A percentile compares a stretch with the other conserved stretches of the same genome.
These are phyloP conservation scores for Chenopodium berlandieri DNA, from an alignment of 148 eudicot genomes.

Conservation along the genomic window DNA sequence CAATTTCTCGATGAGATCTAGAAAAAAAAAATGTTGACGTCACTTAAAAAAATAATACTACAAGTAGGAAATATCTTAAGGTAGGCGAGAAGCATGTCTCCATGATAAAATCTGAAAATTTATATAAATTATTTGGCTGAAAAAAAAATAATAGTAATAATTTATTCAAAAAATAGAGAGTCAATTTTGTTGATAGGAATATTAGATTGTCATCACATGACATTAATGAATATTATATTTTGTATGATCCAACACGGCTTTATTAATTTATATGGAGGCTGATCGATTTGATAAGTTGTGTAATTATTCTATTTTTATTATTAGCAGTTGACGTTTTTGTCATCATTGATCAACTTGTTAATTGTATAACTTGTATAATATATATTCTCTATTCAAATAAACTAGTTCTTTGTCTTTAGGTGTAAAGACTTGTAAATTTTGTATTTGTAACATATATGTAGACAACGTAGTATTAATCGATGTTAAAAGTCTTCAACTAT, in stretches of 20 bases:
- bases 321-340: slow-evolving; percentile 2
- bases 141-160: too few relatives aligned
- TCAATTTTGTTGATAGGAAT: neutral
- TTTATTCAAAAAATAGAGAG: neutral
- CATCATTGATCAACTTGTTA: slow-evolving; percentile 4
- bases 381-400: too few relatives aligned
- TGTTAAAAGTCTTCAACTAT: too few relatives aligned
- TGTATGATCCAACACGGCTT: neutral
- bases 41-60: neutral
- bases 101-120: too few relatives aligned
- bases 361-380: neutral
- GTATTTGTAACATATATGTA: too few relatives aligned
- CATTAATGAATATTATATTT: too few relatives aligned
- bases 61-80: neutral
- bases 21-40: neutral
- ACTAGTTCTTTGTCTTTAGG: too few relatives aligned
- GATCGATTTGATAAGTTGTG: neutral
- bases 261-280: neutral
- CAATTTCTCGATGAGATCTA: neutral
- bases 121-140: too few relatives aligned
- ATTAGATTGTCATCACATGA: neutral
- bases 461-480: too few relatives aligned
- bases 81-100: neutral
- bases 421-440: too few relatives aligned
- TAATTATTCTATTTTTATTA: neutral